Percentiles rank a stretch among this genome's conserved stretches.
Evolutionary conservation across 2,329 filamentous ascomycete species (phyloP).

Genomic region (Dryadomyces sulphureus): DNA sequence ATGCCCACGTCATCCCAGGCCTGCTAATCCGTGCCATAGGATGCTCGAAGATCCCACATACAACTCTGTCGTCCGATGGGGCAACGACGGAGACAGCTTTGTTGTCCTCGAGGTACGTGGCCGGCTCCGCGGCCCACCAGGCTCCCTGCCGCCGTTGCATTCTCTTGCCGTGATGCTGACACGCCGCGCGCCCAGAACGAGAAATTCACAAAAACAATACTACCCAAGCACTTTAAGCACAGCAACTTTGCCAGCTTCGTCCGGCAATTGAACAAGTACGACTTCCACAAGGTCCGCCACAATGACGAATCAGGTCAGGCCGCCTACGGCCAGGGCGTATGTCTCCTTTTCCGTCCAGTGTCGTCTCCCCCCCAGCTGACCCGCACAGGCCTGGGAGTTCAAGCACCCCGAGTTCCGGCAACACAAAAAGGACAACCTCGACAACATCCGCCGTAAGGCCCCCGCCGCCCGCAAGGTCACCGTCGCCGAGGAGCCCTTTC

Average conservation of each 20-base stretch:
- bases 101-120: slow-evolving; percentile 82
- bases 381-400: slow-evolving; percentile 72
- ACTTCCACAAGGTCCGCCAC: slow-evolving; percentile 94
- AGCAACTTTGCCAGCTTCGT: slow-evolving; percentile 98
- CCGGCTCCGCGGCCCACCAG: too few relatives aligned
- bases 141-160: too few relatives aligned
- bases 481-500: slow-evolving; percentile 52
- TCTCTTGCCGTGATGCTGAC: too few relatives aligned
- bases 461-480: slow-evolving; percentile 67
- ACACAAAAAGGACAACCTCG: slow-evolving; percentile 89
- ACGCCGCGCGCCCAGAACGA: slow-evolving; percentile 52
- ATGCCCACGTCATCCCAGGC: background rate
- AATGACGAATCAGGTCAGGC: slow-evolving; percentile 75
- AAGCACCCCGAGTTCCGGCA: slow-evolving; percentile 93
- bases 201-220: slow-evolving; percentile 92
- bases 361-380: background rate
- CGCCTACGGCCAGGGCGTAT: slow-evolving; percentile 66
- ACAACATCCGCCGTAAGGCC: slow-evolving; percentile 92
- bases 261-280: slow-evolving; percentile 90
- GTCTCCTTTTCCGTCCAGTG: slow-evolving; percentile 12
- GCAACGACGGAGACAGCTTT: slow-evolving; percentile 86
- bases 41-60: slow-evolving; percentile 96
- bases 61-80: slow-evolving; percentile 87
- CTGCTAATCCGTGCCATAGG: slow-evolving; percentile 26
- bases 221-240: slow-evolving; percentile 98